These are phyloP conservation scores for Agrocybe chaxingu DNA, from an alignment of 768 basidiomycete genomes.

Conservation along the genomic window DNA sequence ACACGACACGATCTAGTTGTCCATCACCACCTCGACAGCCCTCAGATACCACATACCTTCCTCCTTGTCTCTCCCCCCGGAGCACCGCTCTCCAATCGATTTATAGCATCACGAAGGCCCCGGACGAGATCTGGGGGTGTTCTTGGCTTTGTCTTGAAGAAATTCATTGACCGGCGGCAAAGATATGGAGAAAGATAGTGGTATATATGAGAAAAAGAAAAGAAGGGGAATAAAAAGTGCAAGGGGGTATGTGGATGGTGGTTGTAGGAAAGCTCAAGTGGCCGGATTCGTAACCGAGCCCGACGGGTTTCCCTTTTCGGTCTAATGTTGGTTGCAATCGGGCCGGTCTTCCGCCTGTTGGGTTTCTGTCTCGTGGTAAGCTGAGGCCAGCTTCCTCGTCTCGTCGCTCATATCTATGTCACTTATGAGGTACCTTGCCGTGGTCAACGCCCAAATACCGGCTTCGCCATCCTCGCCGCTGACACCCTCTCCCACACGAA, in stretches of 20 bases:
- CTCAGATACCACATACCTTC: slow-evolving; percentile 53
- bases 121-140: slow-evolving; percentile 87
- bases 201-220: slow-evolving; percentile 8
- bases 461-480: too few species aligned
- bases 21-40: neutral
- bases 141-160: slow-evolving; percentile 90
- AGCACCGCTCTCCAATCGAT: slow-evolving; percentile 68
- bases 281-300: slow-evolving; percentile 13
- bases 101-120: slow-evolving; percentile 74
- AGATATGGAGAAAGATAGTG: neutral
- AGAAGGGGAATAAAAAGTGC: slow-evolving; percentile 2
- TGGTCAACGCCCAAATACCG: too few species aligned
- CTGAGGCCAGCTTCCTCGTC: too few species aligned
- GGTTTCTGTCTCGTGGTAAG: too few species aligned
- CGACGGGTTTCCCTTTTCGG: slow-evolving; percentile 22
- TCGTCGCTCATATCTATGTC: too few species aligned
- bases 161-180: slow-evolving; percentile 62
- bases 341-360: neutral
- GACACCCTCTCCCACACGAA: too few species aligned
- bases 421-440: too few species aligned
- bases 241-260: slow-evolving; percentile 6
- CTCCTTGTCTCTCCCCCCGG: slow-evolving; percentile 74
- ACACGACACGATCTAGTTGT: neutral
- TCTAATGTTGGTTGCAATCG: neutral
- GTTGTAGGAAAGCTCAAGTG: slow-evolving; percentile 9